Conservation (phyloP, 768 basidiomycete species). For the Clathrus columnatus region DNA sequence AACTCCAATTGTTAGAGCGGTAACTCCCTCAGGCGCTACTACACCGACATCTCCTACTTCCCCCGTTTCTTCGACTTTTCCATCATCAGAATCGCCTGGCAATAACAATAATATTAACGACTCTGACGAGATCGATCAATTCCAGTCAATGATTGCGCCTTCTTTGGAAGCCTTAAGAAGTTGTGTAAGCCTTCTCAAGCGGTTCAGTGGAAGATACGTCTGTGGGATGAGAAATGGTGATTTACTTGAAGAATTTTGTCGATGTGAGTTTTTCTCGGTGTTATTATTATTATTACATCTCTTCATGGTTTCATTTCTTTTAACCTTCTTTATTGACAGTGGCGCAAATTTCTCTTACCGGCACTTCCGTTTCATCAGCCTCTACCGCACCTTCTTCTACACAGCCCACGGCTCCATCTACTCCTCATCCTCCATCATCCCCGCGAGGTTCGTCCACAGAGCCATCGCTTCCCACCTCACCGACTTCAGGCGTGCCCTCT, state of each 20-base stretch:
- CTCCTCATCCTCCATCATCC: not conserved
- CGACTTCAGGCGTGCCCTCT: not conserved
- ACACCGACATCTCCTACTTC: not conserved
- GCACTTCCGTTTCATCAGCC: not conserved
- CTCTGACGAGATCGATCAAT: slow-evolving; percentile 9
- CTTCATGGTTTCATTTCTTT: slow-evolving; percentile 6
- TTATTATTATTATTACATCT: not conserved
- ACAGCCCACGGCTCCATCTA: not conserved
- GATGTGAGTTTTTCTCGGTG: slow-evolving; percentile 43
- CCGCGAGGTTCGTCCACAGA: not conserved
- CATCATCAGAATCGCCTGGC: not conserved
- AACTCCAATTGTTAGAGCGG: not conserved
- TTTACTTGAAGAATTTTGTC: slow-evolving; percentile 92
- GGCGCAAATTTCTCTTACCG: not conserved
- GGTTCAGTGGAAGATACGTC: slow-evolving; percentile 88
- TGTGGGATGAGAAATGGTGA: slow-evolving; percentile 88
- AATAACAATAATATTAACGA: not conserved
- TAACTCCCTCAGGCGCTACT: not conserved
- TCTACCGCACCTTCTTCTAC: not conserved
- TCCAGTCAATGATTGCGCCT: slow-evolving; percentile 70
- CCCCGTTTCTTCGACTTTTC: not conserved
- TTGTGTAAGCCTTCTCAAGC: slow-evolving; percentile 76
- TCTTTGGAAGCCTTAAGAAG: slow-evolving; percentile 80
- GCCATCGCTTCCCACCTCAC: not conserved
- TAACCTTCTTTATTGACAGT: not conserved